phyloP scores from a whole-genome alignment of 805 yeast species.

The Yarrowia yakushimensis region DNA sequence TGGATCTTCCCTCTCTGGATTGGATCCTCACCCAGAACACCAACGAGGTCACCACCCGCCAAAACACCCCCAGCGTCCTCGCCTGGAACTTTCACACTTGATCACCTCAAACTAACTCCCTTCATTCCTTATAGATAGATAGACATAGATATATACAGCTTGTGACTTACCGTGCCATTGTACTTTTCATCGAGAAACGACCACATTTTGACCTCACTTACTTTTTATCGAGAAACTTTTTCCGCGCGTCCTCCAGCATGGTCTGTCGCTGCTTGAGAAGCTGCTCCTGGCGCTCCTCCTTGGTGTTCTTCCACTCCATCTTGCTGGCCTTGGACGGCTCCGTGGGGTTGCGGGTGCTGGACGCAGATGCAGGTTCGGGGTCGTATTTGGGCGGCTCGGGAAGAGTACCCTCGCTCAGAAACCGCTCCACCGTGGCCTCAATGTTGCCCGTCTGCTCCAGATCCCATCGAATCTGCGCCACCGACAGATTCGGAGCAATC shows the following conservation, averaged over 20 bases:
- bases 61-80: conserved; percentile 1
- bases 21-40: conserved; percentile 11
- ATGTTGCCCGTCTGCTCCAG: conserved; percentile 66
- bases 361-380: conserved; percentile 20
- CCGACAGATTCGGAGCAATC: conserved; percentile 69
- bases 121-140: background rate
- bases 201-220: too few species aligned
- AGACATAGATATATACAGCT: background rate
- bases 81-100: conserved; percentile 6
- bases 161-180: too few species aligned
- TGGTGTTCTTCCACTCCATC: conserved; percentile 43
- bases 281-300: conserved; percentile 44
- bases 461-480: conserved; percentile 68
- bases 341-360: conserved; percentile 17
- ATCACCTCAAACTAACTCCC: background rate
- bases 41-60: background rate
- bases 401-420: conserved; percentile 56
- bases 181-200: conserved; percentile 37
- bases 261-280: conserved; percentile 51
- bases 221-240: conserved; percentile 42
- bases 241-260: conserved; percentile 60
- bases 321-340: conserved; percentile 27
- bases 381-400: conserved; percentile 40
- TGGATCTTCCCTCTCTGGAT: background rate
- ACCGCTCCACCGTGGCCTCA: conserved; percentile 71